Evolutionary conservation across 306 rosid genomes (phyloP).

Genomic region (Trifolium pratense): DNA sequence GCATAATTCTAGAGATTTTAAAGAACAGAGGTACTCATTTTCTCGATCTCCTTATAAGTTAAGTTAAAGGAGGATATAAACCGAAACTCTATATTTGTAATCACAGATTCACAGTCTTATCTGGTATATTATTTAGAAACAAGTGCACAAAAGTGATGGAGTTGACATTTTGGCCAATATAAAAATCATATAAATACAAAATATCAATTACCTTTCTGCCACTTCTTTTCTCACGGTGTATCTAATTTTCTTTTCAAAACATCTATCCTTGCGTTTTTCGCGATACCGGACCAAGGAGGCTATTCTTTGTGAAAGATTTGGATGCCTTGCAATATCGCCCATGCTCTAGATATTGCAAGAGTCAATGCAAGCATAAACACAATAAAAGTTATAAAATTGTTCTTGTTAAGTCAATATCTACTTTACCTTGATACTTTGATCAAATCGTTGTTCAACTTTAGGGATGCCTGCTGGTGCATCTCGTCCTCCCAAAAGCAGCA

Average conservation of each 20-base stretch:
- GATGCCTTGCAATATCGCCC: conserved; percentile 65
- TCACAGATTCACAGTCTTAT: not conserved
- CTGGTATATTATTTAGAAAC: conserved; percentile 24
- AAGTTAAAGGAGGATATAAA: conserved; percentile 14
- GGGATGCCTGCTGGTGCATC: conserved; percentile 65
- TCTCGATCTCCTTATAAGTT: conserved; percentile 10
- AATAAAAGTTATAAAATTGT: conserved; percentile 31
- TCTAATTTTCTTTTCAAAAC: conserved; percentile 98
- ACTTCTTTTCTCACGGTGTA: conserved; percentile 93
- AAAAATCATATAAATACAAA: conserved; percentile 24
- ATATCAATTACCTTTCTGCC: conserved; percentile 80
- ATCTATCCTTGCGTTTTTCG: conserved; percentile 93
- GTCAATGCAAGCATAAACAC: conserved; percentile 45
- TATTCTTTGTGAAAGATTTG: conserved; percentile 87
- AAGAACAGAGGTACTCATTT: not conserved
- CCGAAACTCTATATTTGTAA: conserved; percentile 4
- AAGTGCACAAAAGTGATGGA: conserved; percentile 7
- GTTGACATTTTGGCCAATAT: conserved; percentile 9
- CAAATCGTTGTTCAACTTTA: conserved; percentile 59
- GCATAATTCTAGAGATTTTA: conserved; percentile 14
- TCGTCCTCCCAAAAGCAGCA: conserved; percentile 84
- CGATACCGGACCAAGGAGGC: conserved; percentile 97
- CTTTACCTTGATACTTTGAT: conserved; percentile 73
- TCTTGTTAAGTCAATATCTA: conserved; percentile 38
- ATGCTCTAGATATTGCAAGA: conserved; percentile 60